Evolutionary conservation across 2,329 filamentous ascomycete species (phyloP), one percentile per base, ranked within the genome.

Genomic region (Nothophoma quercina): DNA sequence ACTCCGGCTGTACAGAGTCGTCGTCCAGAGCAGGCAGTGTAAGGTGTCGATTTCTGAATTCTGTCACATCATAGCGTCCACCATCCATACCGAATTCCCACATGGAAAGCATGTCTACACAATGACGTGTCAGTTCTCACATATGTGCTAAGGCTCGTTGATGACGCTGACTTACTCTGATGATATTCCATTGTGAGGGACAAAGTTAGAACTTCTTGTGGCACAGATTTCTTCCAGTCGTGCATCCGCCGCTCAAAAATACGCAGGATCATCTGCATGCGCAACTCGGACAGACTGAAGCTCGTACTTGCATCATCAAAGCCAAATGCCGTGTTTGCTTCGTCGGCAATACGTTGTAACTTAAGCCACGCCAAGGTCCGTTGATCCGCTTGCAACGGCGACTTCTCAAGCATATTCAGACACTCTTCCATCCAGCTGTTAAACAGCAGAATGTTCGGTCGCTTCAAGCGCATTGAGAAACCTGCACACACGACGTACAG

Each of bases 391-490:
- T 69, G 51, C 0, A 64, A 35, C 3, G 67, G 65, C 2, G 70
- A 73, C 38, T 70, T 71, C 19, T 68, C 59, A 2, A 74, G 62
- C 29, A 74, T 57, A 1, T 51, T 52, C 30, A 66, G 39, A 32
- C 69, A 71, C 39, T 74, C 71, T 36, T 67, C 67, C 70, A 74
- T 72, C 71, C 71, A 74, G 29, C 68, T 69, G 42, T 74, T 74
- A 53, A 65, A 73, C 0, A 66, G 39, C 12, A 74, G 43, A 7
- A 73, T 72, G 16, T 70, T 71, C 8, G 71, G 71, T 9, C 69
- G 58, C 50, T 71, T 66, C 16, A 74, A 26, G 16, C 70, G 51
- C 66, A 73, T 71, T 0, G 70, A 64, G 13, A 72, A 67, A 3
- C 69, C 69, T 22, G 71, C 69, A 23, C 67, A 70, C 26, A 73